A percentile compares a stretch with the other conserved stretches of the same genome.
Evolutionary conservation across 108 stramenopile genomes (phyloP).

Genomic region (Fragilariopsis cylindrus): DNA sequence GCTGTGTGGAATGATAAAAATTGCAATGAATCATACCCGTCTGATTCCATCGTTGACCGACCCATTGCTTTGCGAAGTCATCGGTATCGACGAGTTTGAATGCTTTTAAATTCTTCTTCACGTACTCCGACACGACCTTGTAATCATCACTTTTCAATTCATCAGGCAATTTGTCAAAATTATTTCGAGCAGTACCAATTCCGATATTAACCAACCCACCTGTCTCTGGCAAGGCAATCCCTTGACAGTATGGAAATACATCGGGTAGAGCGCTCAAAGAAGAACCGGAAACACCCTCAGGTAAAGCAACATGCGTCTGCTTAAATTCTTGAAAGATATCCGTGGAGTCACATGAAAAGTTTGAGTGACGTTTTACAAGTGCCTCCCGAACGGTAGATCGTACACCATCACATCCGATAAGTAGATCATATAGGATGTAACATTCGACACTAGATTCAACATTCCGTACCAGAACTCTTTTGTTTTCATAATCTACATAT

Average conservation of each 20-base stretch:
- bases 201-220: slow-evolving; percentile 44
- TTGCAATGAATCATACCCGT: slow-evolving; percentile 63
- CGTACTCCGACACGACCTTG: slow-evolving; percentile 41
- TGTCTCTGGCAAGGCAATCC: slow-evolving; percentile 53
- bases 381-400: slow-evolving; percentile 55
- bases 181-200: slow-evolving; percentile 31
- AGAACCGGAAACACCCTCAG: background rate
- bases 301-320: slow-evolving; percentile 41
- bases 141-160: slow-evolving; percentile 50
- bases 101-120: slow-evolving; percentile 50
- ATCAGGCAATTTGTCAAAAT: slow-evolving; percentile 10
- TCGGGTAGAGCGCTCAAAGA: slow-evolving; percentile 37
- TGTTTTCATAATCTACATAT: slow-evolving; percentile 30
- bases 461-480: slow-evolving; percentile 49
- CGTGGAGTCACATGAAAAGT: slow-evolving; percentile 42
- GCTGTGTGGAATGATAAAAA: slow-evolving; percentile 34
- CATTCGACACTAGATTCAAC: slow-evolving; percentile 42
- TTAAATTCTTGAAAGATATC: slow-evolving; percentile 62
- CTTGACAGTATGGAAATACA: slow-evolving; percentile 36
- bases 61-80: slow-evolving; percentile 55
- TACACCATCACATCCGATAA: slow-evolving; percentile 59
- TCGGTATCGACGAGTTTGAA: slow-evolving; percentile 42
- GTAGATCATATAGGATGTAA: slow-evolving; percentile 52
- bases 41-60: slow-evolving; percentile 51
- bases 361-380: slow-evolving; percentile 45